phyloP scores from a whole-genome alignment of 1,139 yeast species.

The Arxiozyma heterogenica region DNA sequence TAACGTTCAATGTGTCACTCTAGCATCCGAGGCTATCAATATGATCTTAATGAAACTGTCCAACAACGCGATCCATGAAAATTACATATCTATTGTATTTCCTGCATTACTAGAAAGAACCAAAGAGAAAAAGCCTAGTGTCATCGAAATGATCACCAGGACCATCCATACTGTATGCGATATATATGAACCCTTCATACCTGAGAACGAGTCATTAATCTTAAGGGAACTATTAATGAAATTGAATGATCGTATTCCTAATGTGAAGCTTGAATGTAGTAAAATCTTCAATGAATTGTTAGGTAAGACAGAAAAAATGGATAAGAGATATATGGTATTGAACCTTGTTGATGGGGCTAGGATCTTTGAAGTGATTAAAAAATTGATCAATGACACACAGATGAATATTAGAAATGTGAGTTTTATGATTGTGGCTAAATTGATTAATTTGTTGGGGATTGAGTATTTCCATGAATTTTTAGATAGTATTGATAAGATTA shows the following conservation, averaged over 20 bases:
- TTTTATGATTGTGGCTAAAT: conserved; percentile 69
- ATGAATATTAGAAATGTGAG: conserved; percentile 78
- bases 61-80: conserved; percentile 36
- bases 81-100: conserved; percentile 47
- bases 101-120: conserved; percentile 68
- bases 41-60: conserved; percentile 61
- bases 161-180: conserved; percentile 68
- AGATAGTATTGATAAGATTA: conserved; percentile 58
- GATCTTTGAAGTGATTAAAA: not conserved
- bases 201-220: not conserved
- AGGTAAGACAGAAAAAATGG: conserved; percentile 19
- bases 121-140: conserved; percentile 78
- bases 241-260: conserved; percentile 76
- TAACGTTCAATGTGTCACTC: conserved; percentile 75
- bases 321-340: not conserved
- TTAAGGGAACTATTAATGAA: conserved; percentile 52
- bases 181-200: conserved; percentile 24
- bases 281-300: conserved; percentile 44
- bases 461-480: conserved; percentile 41
- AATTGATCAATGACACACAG: conserved; percentile 63
- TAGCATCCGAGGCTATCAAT: conserved; percentile 65
- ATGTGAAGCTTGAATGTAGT: conserved; percentile 62
- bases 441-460: conserved; percentile 72
- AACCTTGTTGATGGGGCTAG: conserved; percentile 32
- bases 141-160: conserved; percentile 55